Base-by-base conservation (phyloP, 257 asterid species). In the Nicotiana undulata region DNA sequence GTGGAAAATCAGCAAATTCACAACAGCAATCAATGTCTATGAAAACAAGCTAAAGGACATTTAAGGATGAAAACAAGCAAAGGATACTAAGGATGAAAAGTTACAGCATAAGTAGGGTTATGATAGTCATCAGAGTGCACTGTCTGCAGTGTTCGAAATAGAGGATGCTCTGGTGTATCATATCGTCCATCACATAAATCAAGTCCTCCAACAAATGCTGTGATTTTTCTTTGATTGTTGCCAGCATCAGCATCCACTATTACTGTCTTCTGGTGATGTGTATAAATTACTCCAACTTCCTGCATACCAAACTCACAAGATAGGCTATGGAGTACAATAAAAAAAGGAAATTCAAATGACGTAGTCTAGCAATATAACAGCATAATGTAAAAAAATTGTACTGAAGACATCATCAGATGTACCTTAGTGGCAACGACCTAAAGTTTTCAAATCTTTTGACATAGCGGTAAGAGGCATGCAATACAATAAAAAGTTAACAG, bases 251-350 rank as follows among this genome's bases (percentile, higher is more conserved):
- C 93, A 83, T 96, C 99, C 64, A 93, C 93, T 75, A 96, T 79
- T 83, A 96, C 95, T 26, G 98, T 94, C 90, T 96, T 96, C 89
- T 96, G 99, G 85, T 96, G 99, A 90, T 96, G 98, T 10, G 99
- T 96, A 81, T 94, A 96, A 83, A 96, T 94, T 40, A 86, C 93
- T 81, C 92, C 98, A 79, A 93, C 98, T 94, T 96, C 99, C 99
- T 96, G 85, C 79, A 80, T 85, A 85, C 64, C 64, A 77, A 86
- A 56, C 79, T 49, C 60, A 63, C 28, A 63, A 79, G 15, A 55
- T 63, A 49, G 77, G 32, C 64, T 64, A 44, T 64, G 26, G 52
- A 79, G 60, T 46, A 72, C 16, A 40, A 44, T 22, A 24, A 46
- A 55, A 44, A 22, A 24, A 72, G 8, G 12, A 49, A 72, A 40